Evolutionary conservation across 306 rosid species (phyloP).

Genomic region (Fragaria nilgerrensis): DNA sequence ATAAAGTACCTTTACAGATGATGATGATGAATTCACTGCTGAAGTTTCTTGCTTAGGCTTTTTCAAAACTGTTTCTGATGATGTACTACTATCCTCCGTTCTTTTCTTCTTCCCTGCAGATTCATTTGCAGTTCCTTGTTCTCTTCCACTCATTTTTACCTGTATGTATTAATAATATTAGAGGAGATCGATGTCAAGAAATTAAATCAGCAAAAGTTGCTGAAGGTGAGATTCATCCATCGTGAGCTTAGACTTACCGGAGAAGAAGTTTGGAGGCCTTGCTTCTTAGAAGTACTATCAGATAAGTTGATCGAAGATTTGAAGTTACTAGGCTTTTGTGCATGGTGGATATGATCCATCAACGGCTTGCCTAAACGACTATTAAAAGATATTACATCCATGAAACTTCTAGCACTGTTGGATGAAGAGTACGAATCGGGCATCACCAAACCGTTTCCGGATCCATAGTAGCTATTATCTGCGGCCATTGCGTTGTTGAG

Average conservation of each 20-base stretch:
- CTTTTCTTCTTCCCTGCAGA: constrained; percentile 78
- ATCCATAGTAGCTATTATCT: constrained; percentile 32
- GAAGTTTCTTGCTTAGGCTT: constrained; percentile 66
- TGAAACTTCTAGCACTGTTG: constrained; percentile 37
- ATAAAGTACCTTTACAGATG: constrained; percentile 64
- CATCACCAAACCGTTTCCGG: constrained; percentile 24
- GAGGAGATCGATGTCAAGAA: not conserved
- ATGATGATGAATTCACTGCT: constrained; percentile 30
- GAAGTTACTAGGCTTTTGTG: constrained; percentile 33
- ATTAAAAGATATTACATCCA: constrained; percentile 66
- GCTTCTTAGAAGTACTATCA: constrained; percentile 49
- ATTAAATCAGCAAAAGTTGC: not conserved
- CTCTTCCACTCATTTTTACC: constrained; percentile 52
- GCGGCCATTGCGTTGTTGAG: constrained; percentile 24
- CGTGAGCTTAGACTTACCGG: constrained; percentile 33
- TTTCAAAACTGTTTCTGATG: constrained; percentile 57
- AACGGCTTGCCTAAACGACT: constrained; percentile 51
- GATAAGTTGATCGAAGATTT: constrained; percentile 38
- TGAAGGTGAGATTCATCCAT: not conserved
- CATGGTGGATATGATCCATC: constrained; percentile 38
- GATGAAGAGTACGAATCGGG: constrained; percentile 44
- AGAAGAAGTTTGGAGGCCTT: constrained; percentile 44
- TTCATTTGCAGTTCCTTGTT: constrained; percentile 42
- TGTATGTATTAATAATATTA: not conserved
- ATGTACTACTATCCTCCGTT: constrained; percentile 50